Evolutionary conservation across 331 rosid genomes (phyloP).

Genomic region (Pyracantha coccinea): DNA sequence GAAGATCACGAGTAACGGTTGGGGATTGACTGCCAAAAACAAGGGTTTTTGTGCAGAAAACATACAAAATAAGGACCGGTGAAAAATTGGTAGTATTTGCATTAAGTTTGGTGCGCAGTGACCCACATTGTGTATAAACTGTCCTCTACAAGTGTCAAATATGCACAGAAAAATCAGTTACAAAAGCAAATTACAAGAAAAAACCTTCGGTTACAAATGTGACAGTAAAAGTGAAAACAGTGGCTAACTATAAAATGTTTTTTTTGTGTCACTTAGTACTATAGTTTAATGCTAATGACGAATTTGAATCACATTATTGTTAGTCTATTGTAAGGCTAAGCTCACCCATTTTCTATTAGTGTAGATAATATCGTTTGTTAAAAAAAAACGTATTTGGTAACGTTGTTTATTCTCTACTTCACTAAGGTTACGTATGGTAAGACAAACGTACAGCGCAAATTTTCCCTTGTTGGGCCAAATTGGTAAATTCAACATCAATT

Average conservation of each 20-base stretch:
- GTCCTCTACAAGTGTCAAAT: not conserved
- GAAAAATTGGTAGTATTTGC: not conserved
- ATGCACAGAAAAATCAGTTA: not conserved
- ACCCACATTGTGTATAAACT: not conserved
- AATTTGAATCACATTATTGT: no score
- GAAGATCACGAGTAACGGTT: no score
- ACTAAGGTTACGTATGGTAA: not conserved
- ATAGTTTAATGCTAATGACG: fast-evolving
- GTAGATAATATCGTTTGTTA: no score
- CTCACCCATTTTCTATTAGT: fast-evolving
- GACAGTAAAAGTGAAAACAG: constrained; percentile 8
- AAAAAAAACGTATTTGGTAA: not conserved
- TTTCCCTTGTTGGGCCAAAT: not conserved
- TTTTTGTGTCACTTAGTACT: no score
- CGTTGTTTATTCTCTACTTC: not conserved
- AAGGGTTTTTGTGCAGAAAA: not conserved
- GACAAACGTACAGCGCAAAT: not conserved
- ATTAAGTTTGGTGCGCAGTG: not conserved
- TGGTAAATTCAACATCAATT: not conserved
- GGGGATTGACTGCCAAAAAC: not conserved
- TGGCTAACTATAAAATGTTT: not conserved
- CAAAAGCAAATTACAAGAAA: not conserved
- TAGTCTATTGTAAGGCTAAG: fast-evolving
- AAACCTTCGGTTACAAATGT: not conserved
- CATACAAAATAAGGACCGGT: not conserved